Base-by-base conservation (phyloP, 331 rosid species). In the Quercus tomentella region DNA sequence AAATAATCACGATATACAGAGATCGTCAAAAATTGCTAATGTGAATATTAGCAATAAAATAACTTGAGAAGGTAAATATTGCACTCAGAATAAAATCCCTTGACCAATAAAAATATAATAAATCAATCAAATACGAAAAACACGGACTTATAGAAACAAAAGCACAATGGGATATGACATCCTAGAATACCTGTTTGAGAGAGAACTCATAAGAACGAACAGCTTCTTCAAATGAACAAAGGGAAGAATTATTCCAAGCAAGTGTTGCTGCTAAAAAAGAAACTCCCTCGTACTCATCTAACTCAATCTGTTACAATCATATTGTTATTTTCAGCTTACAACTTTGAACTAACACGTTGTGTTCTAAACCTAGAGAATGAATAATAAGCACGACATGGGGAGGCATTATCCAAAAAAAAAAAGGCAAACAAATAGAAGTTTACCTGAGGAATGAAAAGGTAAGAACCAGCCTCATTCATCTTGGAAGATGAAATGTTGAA, bases 371-470 rank as follows among this genome's bases (percentile, higher is more conserved):
- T 35, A 52, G 28, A 58, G 35, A 62, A 80, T 54, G 45, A 52
- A 66, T 16, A 18, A 28, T 63, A 83, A 69, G 56, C 78, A 85
- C 25, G 26, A 76, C 37, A 18, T 17, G 45, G 33, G 70, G 52
- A 72, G 25, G 67, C 55, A 75, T 51, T 31, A 70, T 56, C 20
- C 7, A 37, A 56, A 20, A 75, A 80, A 69, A 15, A 74, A 69
- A 35, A 52, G 45, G 45, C 56, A 31, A 58, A 56, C n/a, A 28
- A 73, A 65, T 57, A 73, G 67, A 72, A 68, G 68, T 81, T 85
- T 85, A 95, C 98, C 96, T 93, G 98, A 68, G 98, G 99, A 82
- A 93, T 81, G 82, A 88, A 86, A 88, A 89, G 87, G 85, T 80
- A 87, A 72, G 87, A 83, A 80, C 88, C 96, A 65, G 88, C 86